phyloP scores from a whole-genome alignment of 2,329 filamentous ascomycete species.

The Nothomitra cinnamomea region DNA sequence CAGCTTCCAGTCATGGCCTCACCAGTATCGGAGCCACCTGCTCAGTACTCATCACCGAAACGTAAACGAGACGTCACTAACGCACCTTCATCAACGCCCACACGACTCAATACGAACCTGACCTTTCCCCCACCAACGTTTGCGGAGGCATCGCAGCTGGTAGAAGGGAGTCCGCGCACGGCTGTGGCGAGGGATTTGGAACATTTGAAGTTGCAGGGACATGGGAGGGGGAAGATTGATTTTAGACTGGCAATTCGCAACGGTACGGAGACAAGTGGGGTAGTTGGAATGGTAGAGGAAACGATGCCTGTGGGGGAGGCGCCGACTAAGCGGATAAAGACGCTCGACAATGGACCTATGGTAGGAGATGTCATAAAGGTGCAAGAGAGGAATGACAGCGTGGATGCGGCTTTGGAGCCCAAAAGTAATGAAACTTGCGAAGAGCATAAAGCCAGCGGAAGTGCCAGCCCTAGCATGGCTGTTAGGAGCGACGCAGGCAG shows the following conservation, averaged over 20 bases:
- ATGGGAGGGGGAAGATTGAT: not conserved
- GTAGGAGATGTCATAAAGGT: too few relatives aligned
- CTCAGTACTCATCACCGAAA: not conserved
- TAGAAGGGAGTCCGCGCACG: not conserved
- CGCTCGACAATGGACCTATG: not conserved
- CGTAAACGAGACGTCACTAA: not conserved
- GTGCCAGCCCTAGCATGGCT: not conserved
- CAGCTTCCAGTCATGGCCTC: not conserved
- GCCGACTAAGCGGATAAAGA: not conserved
- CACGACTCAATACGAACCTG: not conserved
- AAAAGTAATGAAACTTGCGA: not conserved
- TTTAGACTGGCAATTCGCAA: not conserved
- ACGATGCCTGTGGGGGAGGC: not conserved
- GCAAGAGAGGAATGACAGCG: not conserved
- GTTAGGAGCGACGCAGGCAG: not conserved
- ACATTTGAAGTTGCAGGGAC: not conserved
- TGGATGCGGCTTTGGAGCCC: not conserved
- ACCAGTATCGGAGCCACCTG: not conserved
- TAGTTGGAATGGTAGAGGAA: not conserved
- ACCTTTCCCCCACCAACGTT: not conserved
- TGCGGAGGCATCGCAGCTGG: not conserved
- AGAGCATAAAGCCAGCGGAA: not conserved
- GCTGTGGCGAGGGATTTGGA: slow-evolving; percentile 1
- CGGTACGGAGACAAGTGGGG: not conserved
- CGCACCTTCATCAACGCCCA: not conserved